Base-by-base conservation (phyloP, 2,329 filamentous ascomycete genomes). In the Aureobasidium zeae region DNA sequence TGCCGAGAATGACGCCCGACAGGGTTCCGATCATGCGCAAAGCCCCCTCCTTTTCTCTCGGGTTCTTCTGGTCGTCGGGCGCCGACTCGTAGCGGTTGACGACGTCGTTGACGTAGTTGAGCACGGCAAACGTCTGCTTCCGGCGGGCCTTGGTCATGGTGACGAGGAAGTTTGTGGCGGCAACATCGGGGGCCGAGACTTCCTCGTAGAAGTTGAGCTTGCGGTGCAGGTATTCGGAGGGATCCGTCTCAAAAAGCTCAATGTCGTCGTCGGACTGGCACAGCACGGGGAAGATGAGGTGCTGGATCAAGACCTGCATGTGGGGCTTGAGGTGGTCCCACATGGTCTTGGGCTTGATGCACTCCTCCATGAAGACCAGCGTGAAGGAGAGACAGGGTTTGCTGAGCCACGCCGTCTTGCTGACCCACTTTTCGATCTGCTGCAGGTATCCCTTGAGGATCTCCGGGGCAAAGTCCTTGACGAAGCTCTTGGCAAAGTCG, bases 121-220 rank as follows among this genome's bases (percentile, higher is more conserved):
- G 76, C 39, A 98, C 86, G 49, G 86, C 85, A 56, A 94, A 96
- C 0, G 88, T 95, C 64, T 96, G 86, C 70, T 95, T 94, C 67
- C 89, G 83, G 54, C 91, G 79, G 56, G 83, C 80, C 72, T 96
- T 96, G 51, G 91, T 95, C 45, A 98, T 74, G 42, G 87, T 89
- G 48, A 95, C 84, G 41, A 98, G 71, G 71, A 98, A 96, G 65
- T 95, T 96, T 12, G 88, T 95, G 3, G 91, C 91, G 3, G 91
- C 86, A 46, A 96, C 85, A 61, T 96, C 91, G 5, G 91, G 91
- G 12, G 91, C 82, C 0, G 89, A 94, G 4, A 94, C 85, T 59
- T 98, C 91, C 64, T 98, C 91, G 61, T 94, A 98, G 60, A 89
- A 95, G 65, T 96, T 98, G 48, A 98, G 73, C 63, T 95, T 96